These are phyloP conservation scores for Kurtzmaniella natalensis DNA, from an alignment of 1,139 yeast species.

Conservation along the genomic window DNA sequence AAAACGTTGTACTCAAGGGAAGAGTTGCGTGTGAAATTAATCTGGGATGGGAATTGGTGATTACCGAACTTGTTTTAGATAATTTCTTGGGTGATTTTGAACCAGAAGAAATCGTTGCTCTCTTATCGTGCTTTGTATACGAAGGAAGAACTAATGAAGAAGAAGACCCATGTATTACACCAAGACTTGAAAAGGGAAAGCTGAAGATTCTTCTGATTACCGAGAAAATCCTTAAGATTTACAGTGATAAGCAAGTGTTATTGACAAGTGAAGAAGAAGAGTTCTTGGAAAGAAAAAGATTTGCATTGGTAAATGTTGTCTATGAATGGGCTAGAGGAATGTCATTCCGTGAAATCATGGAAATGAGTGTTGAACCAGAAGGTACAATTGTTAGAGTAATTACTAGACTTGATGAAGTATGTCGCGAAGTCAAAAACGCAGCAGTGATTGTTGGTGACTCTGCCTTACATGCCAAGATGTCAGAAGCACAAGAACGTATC, in stretches of 20 bases:
- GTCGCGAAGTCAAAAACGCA: constrained; percentile 92
- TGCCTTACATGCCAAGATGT: constrained; percentile 80
- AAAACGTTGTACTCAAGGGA: constrained; percentile 80
- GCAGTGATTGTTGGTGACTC: constrained; percentile 94
- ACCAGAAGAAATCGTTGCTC: constrained; percentile 93
- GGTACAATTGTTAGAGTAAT: constrained; percentile 98
- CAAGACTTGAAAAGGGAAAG: constrained; percentile 79
- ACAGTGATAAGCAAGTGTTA: constrained; percentile 63
- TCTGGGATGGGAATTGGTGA: constrained; percentile 83
- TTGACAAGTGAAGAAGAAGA: constrained; percentile 84
- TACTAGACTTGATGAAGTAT: constrained; percentile 88
- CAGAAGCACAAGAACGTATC: constrained; percentile 87
- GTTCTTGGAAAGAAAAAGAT: constrained; percentile 76
- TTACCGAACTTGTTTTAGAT: constrained; percentile 85
- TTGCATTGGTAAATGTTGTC: constrained; percentile 87
- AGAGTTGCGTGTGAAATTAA: constrained; percentile 85
- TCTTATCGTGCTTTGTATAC: constrained; percentile 85
- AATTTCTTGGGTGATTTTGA: constrained; percentile 91
- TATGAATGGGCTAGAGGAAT: constrained; percentile 98
- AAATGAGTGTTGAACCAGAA: constrained; percentile 83
- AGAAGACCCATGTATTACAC: constrained; percentile 65
- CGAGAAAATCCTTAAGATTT: constrained; percentile 56
- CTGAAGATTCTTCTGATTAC: constrained; percentile 67
- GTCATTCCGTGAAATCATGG: constrained; percentile 87
- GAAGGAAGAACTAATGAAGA: constrained; percentile 74